Conservation (phyloP, 257 asterid species). For the Prunella vulgaris region DNA sequence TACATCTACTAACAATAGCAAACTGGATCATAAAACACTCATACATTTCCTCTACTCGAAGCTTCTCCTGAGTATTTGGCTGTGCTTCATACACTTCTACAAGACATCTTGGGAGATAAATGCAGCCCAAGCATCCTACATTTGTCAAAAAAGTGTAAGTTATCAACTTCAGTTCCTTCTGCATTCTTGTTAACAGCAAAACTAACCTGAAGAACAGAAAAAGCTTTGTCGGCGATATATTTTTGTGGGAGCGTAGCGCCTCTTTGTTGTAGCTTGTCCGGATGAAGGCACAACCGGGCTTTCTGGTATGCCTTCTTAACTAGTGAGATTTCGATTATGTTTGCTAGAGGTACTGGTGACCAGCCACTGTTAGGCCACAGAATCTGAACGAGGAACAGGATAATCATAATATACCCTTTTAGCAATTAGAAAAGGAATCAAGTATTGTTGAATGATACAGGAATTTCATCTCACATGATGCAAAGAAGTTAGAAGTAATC, state of each 20-base stretch:
- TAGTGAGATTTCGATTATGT: constrained; percentile 40
- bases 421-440: neutral
- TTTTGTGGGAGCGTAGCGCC: constrained; percentile 62
- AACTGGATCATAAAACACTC: constrained; percentile 12
- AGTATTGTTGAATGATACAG: neutral
- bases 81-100: neutral
- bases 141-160: neutral
- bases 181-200: neutral
- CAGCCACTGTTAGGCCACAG: constrained; percentile 68
- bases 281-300: constrained; percentile 72
- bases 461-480: constrained; percentile 50
- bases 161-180: no score
- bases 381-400: constrained; percentile 38
- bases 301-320: constrained; percentile 79
- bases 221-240: constrained; percentile 58
- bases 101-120: constrained; percentile 41
- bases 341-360: constrained; percentile 37
- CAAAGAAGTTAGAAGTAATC: constrained; percentile 63
- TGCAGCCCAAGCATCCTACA: constrained; percentile 75
- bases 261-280: constrained; percentile 81
- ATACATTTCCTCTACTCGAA: neutral
- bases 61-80: neutral
- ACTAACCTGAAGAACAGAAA: constrained; percentile 61
- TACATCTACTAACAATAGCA: constrained; percentile 13
- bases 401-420: neutral